These are phyloP conservation scores for Trematosphaeria pertusa DNA, from an alignment of 2,329 filamentous ascomycete species.

Conservation along the genomic window DNA sequence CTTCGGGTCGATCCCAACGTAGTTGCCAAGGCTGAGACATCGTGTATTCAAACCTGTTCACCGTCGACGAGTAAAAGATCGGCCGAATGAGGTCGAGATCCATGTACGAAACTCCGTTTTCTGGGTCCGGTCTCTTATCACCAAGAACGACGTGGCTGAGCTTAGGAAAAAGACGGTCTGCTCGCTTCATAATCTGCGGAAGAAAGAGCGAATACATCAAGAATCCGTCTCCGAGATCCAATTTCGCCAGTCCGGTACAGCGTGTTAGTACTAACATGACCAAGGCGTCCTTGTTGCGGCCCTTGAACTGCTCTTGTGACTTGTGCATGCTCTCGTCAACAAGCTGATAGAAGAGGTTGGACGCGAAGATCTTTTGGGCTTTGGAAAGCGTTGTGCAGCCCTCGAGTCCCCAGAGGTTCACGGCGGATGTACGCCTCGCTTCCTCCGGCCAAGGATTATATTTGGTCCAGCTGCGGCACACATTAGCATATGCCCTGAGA, in stretches of 20 bases:
- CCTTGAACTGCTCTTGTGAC: slow-evolving; percentile 23
- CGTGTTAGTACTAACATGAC: slow-evolving; percentile 29
- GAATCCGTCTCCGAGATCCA: slow-evolving; percentile 33
- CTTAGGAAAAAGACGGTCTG: slow-evolving; percentile 26
- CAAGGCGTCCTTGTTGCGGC: slow-evolving; percentile 29
- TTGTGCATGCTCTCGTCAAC: slow-evolving; percentile 33
- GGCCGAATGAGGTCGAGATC: slow-evolving; percentile 33
- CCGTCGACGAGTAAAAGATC: slow-evolving; percentile 27
- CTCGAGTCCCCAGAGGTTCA: slow-evolving; percentile 32
- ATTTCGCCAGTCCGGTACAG: slow-evolving; percentile 21
- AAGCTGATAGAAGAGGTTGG: slow-evolving; percentile 30
- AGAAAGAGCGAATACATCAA: slow-evolving; percentile 33
- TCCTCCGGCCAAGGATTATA: slow-evolving; percentile 29
- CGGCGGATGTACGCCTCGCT: slow-evolving; percentile 4
- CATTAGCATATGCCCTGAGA: no score
- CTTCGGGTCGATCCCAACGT: slow-evolving; percentile 20
- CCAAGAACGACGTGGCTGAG: slow-evolving; percentile 25
- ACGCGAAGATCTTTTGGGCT: slow-evolving; percentile 23
- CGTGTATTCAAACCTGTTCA: slow-evolving; percentile 26
- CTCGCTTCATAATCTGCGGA: slow-evolving; percentile 31
- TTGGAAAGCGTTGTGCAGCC: slow-evolving; percentile 22
- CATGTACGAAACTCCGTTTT: slow-evolving; percentile 26
- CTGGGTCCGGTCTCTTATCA: slow-evolving; percentile 19
- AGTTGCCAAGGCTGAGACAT: slow-evolving; percentile 34
- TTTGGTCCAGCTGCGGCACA: slow-evolving; percentile 27